Conservation (phyloP, 805 yeast genomes). For the Ogataea parapolymorpha region DNA sequence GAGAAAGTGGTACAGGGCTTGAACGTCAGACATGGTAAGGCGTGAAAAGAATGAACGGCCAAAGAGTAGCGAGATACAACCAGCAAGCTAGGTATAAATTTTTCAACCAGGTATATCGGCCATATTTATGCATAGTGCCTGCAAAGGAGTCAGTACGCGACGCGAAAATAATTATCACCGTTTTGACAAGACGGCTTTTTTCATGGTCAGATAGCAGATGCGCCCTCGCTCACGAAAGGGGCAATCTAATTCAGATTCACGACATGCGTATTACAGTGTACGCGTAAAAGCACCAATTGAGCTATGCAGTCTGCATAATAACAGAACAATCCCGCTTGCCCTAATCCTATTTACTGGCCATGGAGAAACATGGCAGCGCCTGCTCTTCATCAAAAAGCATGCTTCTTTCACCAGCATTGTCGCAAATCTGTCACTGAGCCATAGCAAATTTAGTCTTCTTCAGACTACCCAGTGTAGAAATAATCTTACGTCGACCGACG, state of each 20-base stretch:
- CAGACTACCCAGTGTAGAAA: not conserved
- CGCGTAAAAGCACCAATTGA: not conserved
- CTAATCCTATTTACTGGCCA: no score
- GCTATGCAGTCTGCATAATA: not conserved
- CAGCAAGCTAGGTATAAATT: not conserved
- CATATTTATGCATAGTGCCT: constrained; percentile 9
- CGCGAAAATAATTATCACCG: constrained; percentile 5
- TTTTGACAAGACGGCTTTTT: not conserved
- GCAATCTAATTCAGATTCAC: not conserved
- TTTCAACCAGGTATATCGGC: constrained; percentile 3
- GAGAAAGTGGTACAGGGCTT: constrained; percentile 52
- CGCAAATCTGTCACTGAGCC: not conserved
- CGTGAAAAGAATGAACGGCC: constrained; percentile 2
- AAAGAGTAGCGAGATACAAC: not conserved
- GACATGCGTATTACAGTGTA: not conserved
- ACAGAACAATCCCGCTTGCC: no score
- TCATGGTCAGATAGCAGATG: not conserved
- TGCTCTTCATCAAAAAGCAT: not conserved
- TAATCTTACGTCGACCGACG: not conserved
- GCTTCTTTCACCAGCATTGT: not conserved
- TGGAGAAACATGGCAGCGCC: no score
- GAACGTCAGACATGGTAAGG: constrained; percentile 37
- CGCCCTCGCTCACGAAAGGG: not conserved
- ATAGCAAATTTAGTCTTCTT: not conserved
- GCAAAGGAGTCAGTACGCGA: constrained; percentile 10